These are phyloP conservation scores for Plantago coronopus DNA, from an alignment of 305 asterid species.

Conservation along the genomic window DNA sequence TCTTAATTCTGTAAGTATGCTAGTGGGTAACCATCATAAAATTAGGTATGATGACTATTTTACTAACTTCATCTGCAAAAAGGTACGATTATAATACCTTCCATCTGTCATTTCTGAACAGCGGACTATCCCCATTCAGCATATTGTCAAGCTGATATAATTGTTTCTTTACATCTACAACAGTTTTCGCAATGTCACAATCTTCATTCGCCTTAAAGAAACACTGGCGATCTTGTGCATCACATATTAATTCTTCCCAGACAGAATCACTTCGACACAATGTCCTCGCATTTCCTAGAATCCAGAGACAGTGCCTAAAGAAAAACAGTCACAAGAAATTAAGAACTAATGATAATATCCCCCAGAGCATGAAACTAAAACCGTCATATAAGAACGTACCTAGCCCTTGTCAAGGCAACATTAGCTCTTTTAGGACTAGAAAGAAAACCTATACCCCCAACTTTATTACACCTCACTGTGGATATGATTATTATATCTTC, in stretches of 20 bases:
- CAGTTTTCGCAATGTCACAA: conserved; percentile 32
- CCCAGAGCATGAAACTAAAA: conserved; percentile 6
- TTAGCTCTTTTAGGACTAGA: conserved; percentile 50
- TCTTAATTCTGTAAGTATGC: not conserved
- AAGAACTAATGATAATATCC: not conserved
- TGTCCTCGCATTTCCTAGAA: conserved; percentile 62
- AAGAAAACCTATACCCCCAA: conserved; percentile 57
- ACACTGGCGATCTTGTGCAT: conserved; percentile 52
- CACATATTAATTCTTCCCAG: conserved; percentile 47
- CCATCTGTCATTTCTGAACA: conserved; percentile 31
- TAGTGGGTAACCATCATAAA: too few species aligned
- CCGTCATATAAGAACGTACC: conserved; percentile 34
- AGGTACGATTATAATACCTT: too few species aligned
- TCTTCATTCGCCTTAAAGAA: conserved; percentile 56
- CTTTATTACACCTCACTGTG: conserved; percentile 50
- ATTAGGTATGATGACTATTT: too few species aligned
- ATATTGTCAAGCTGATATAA: conserved; percentile 58
- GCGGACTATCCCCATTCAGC: conserved; percentile 38
- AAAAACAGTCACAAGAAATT: conserved; percentile 16
- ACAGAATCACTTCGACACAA: conserved; percentile 39
- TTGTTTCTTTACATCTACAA: conserved; percentile 50
- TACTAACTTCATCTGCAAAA: too few species aligned
- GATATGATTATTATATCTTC: conserved; percentile 66
- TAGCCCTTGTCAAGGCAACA: conserved; percentile 78
- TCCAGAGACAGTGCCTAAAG: conserved; percentile 65